phyloP scores from a whole-genome alignment of 345 rosid genomes.

The Eutrema yunnanense region DNA sequence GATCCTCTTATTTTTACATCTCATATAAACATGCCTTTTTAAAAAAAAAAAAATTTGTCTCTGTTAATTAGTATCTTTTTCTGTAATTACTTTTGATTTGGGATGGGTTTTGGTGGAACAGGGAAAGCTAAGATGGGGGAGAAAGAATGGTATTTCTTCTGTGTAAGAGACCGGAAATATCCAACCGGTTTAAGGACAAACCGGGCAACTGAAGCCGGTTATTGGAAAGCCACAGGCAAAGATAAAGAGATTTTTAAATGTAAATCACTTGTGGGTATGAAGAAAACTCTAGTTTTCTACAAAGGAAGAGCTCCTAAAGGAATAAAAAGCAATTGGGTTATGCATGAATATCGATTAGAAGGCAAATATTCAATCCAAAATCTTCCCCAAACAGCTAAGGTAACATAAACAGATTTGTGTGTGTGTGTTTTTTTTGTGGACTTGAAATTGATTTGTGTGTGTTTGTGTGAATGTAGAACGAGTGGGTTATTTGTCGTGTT shows the following conservation, averaged over 20 bases:
- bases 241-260: slow-evolving; percentile 49
- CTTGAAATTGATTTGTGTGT: neutral
- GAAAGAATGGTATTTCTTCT: slow-evolving; percentile 77
- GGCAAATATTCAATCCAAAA: slow-evolving; percentile 52
- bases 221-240: slow-evolving; percentile 76
- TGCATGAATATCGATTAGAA: slow-evolving; percentile 82
- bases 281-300: slow-evolving; percentile 87
- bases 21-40: neutral
- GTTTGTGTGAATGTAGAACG: slow-evolving; percentile 44
- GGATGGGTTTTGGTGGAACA: neutral
- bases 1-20: neutral
- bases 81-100: neutral
- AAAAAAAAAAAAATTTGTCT: too few species aligned
- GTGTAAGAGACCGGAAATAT: slow-evolving; percentile 68
- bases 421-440: neutral
- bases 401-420: neutral
- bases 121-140: slow-evolving; percentile 36
- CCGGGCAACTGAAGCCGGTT: slow-evolving; percentile 50
- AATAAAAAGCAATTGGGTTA: slow-evolving; percentile 68
- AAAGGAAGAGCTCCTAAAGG: slow-evolving; percentile 87
- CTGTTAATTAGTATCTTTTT: neutral
- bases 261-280: slow-evolving; percentile 76
- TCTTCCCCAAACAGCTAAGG: slow-evolving; percentile 58
- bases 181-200: slow-evolving; percentile 72
- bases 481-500: slow-evolving; percentile 76